A percentile compares a stretch with the other conserved stretches of the same genome.
Conservation (phyloP, 495 filamentous ascomycete genomes). For the Aspergillus wentii region DNA sequence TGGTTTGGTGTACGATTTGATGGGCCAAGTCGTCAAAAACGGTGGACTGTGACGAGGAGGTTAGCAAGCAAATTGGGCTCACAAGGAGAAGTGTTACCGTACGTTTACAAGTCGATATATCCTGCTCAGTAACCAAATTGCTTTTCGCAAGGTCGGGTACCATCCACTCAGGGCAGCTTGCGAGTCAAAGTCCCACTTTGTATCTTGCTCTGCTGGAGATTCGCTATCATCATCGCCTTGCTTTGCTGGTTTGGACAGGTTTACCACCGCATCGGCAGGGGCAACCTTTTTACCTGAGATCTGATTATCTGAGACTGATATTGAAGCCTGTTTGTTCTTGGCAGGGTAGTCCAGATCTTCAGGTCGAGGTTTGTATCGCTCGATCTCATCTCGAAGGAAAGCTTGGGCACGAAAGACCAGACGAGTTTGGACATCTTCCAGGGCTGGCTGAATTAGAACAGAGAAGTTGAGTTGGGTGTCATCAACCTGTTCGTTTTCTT, state of each 20-base stretch:
- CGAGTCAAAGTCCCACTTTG: slow-evolving; percentile 49
- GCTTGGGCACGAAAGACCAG: slow-evolving; percentile 69
- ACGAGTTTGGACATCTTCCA: slow-evolving; percentile 70
- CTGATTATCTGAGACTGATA: slow-evolving; percentile 44
- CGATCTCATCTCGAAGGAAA: slow-evolving; percentile 64
- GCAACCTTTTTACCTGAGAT: slow-evolving; percentile 42
- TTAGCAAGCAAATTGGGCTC: slow-evolving; percentile 12
- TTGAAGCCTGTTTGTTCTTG: slow-evolving; percentile 39
- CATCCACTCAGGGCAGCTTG: slow-evolving; percentile 44
- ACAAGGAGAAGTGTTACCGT: slow-evolving; percentile 8
- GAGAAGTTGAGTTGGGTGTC: slow-evolving; percentile 61
- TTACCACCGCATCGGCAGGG: slow-evolving; percentile 36
- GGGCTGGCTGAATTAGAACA: slow-evolving; percentile 57
- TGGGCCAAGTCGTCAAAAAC: slow-evolving; percentile 77
- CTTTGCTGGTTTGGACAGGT: slow-evolving; percentile 47
- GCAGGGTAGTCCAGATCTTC: slow-evolving; percentile 66
- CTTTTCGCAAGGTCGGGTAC: slow-evolving; percentile 71
- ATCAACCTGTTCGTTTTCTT: slow-evolving; percentile 55
- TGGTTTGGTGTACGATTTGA: slow-evolving; percentile 72
- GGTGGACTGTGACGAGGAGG: slow-evolving; percentile 43
- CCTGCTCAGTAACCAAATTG: slow-evolving; percentile 75
- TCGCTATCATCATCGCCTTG: slow-evolving; percentile 48
- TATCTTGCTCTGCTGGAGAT: slow-evolving; percentile 36
- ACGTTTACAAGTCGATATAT: slow-evolving; percentile 82
- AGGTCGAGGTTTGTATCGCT: slow-evolving; percentile 61